Base-by-base conservation (phyloP, 2,329 filamentous ascomycete species). In the Malbranchea zuffiana region DNA sequence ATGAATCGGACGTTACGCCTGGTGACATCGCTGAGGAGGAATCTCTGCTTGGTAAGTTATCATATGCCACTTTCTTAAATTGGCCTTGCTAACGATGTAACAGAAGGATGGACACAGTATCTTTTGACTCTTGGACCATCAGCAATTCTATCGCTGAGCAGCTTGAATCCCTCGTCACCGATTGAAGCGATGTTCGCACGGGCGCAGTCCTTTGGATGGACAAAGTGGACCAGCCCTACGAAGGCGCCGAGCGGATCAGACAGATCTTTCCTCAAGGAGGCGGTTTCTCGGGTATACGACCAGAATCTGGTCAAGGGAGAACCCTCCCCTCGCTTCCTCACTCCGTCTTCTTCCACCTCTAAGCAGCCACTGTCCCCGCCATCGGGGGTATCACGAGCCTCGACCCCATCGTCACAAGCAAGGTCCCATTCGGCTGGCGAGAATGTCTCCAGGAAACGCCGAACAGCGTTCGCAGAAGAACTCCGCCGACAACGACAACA, bases 91-190 rank as follows among this genome's bases (percentile, higher is more conserved):
- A 35, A 3, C 3, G 40, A 37, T 35, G 38, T 29, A 32, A 32
- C 40, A 70, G 71, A 76, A 48, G 72, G 77, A 51, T 80, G 75
- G 75, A 71, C 68, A 12, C 65, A 66, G 35, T 72, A 75, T 47
- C 56, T 79, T 18, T 58, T 77, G 21, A 75, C 72, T 0, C 62
- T 76, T 11, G 75, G 75, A 4, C 72, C 71, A 6, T 65, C 66
- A 5, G 66, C 68, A 1, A 61, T 78, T 7, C 57, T 78, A 10
- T 62, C 67, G 5, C 63, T 79, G 41, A 65, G 55, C 36, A 67
- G 39, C 44, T 51, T 57, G 35, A 59, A 55, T 35, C 57, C 50
- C 26, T 59, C 54, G 36, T 62, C 58, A 20, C 57, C 54, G 33
- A 55, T 55, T 19, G 46, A 58, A 10, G 54, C 57, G 3, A 68